Conservation (phyloP, 352 stramenopile genomes). For the Pythium coloratum region DNA sequence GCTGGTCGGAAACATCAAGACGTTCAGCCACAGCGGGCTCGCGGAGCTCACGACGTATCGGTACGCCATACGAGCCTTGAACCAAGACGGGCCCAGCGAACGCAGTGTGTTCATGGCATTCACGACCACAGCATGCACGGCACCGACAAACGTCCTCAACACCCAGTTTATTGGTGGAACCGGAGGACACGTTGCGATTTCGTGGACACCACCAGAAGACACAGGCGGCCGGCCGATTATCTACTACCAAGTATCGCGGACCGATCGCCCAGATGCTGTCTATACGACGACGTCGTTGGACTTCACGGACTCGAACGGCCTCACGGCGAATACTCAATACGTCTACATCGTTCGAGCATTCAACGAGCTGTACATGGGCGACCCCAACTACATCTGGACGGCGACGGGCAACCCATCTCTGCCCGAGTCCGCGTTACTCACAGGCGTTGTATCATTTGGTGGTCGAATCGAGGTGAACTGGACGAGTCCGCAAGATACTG, state of each 20-base stretch:
- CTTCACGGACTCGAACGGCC: conserved; percentile 36
- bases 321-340: conserved; percentile 37
- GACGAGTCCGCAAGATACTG: conserved; percentile 38
- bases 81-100: conserved; percentile 43
- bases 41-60: conserved; percentile 41
- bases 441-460: conserved; percentile 31
- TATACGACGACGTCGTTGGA: not conserved
- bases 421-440: conserved; percentile 31
- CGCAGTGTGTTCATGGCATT: conserved; percentile 28
- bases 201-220: conserved; percentile 47
- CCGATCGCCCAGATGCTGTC: conserved; percentile 16
- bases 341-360: conserved; percentile 44
- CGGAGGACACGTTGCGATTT: conserved; percentile 38
- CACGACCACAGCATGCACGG: conserved; percentile 24
- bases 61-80: conserved; percentile 45
- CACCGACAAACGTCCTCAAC: conserved; percentile 29
- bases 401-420: conserved; percentile 30
- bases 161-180: conserved; percentile 5
- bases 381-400: not conserved
- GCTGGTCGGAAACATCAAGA: conserved; percentile 14
- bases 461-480: conserved; percentile 48
- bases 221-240: conserved; percentile 42
- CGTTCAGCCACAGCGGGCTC: conserved; percentile 46
- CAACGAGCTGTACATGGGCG: conserved; percentile 39
- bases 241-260: conserved; percentile 43